Percentiles rank a stretch among this genome's conserved stretches.
phyloP scores from a whole-genome alignment of 129 eudicot genomes.

The Saposhnikovia divaricata region DNA sequence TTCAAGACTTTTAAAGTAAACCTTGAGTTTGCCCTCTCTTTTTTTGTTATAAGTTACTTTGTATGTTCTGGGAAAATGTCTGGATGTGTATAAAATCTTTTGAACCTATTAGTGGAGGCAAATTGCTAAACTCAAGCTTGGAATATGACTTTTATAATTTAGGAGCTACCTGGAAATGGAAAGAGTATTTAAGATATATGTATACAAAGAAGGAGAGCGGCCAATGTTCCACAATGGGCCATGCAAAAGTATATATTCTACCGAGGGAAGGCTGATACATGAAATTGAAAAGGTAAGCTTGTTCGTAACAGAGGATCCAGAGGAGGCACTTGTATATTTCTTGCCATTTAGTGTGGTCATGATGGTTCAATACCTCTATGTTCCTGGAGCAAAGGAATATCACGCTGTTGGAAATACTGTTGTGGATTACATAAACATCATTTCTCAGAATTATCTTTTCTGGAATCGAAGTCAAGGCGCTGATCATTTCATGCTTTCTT shows the following conservation, averaged over 20 bases:
- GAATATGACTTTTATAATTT: neutral
- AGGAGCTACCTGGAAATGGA: slow-evolving; percentile 63
- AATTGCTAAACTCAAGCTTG: neutral
- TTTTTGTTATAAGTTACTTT: too few relatives aligned
- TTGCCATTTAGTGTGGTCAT: slow-evolving; percentile 58
- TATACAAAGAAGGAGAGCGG: slow-evolving; percentile 53
- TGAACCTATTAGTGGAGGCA: too few relatives aligned
- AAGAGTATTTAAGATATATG: slow-evolving; percentile 42
- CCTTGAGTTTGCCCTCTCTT: too few relatives aligned
- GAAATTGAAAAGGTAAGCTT: slow-evolving; percentile 40
- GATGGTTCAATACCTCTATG: slow-evolving; percentile 50
- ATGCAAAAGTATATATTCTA: slow-evolving; percentile 48
- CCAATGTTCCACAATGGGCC: slow-evolving; percentile 60
- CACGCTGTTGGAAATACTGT: slow-evolving; percentile 27
- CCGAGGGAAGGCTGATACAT: slow-evolving; percentile 53
- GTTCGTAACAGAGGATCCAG: slow-evolving; percentile 39
- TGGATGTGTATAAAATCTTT: too few relatives aligned
- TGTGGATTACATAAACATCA: slow-evolving; percentile 37
- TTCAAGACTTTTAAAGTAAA: too few relatives aligned
- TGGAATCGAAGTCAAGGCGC: slow-evolving; percentile 77
- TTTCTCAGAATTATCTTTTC: slow-evolving; percentile 40
- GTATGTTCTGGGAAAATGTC: too few relatives aligned
- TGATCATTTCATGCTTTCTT: slow-evolving; percentile 76
- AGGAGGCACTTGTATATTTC: slow-evolving; percentile 55
- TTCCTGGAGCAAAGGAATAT: slow-evolving; percentile 18